These are phyloP conservation scores for Cornus controversa DNA, from an alignment of 148 eudicot species.

Conservation along the genomic window DNA sequence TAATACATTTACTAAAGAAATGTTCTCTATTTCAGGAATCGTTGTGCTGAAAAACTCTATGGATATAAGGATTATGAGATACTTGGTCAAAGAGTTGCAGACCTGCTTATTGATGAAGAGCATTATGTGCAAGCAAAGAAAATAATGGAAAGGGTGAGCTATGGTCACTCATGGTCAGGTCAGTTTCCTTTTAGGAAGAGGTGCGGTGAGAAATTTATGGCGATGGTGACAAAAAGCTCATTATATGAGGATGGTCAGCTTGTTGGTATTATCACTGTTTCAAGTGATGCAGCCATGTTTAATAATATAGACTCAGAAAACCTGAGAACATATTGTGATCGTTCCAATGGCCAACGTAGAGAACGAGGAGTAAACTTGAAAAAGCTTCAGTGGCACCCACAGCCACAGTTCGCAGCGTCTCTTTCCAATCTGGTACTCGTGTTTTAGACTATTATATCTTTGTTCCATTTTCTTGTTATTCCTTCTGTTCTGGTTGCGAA, in stretches of 20 bases:
- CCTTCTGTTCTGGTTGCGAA: slow-evolving; percentile 20
- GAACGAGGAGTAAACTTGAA: slow-evolving; percentile 35
- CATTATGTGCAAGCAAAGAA: slow-evolving; percentile 35
- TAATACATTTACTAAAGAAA: not conserved
- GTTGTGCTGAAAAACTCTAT: slow-evolving; percentile 73
- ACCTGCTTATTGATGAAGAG: slow-evolving; percentile 55
- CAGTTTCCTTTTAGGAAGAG: slow-evolving; percentile 75
- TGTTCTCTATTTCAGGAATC: slow-evolving; percentile 50
- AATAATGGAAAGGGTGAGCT: slow-evolving; percentile 44
- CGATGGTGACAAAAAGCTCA: slow-evolving; percentile 68
- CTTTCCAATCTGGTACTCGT: slow-evolving; percentile 80
- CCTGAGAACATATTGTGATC: slow-evolving; percentile 24
- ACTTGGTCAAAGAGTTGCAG: slow-evolving; percentile 43
- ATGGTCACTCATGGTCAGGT: slow-evolving; percentile 77
- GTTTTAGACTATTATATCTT: slow-evolving; percentile 17
- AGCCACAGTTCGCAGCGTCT: slow-evolving; percentile 68
- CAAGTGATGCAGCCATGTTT: slow-evolving; percentile 76
- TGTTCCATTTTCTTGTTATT: slow-evolving; percentile 1
- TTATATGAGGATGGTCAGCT: slow-evolving; percentile 76
- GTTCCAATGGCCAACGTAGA: slow-evolving; percentile 28
- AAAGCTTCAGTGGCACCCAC: slow-evolving; percentile 56
- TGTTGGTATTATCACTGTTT: slow-evolving; percentile 78
- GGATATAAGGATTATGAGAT: slow-evolving; percentile 75
- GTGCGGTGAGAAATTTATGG: slow-evolving; percentile 69
- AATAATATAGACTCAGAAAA: slow-evolving; percentile 34